Base-by-base conservation (phyloP, 495 filamentous ascomycete genomes). In the Xeromyces bisporus region DNA sequence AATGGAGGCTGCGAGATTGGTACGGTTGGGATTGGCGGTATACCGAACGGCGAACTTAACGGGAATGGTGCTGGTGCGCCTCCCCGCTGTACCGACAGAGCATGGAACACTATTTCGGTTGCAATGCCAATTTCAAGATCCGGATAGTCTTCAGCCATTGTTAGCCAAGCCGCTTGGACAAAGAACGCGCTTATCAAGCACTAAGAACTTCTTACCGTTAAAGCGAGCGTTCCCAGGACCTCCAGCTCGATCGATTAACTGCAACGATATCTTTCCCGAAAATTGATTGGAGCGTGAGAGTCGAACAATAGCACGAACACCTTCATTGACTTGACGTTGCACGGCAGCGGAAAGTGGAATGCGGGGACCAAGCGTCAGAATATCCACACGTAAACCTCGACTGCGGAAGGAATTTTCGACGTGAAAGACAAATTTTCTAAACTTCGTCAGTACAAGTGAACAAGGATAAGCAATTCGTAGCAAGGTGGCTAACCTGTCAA, bases 301-400 rank as follows among this genome's bases (percentile, higher is more conserved):
- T 34, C 80, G 75, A 10, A 77, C 71, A 13, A 94, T 77, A 14
- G 79, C 89, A 26, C 75, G 71, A 9, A 97, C 89, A 13, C 89
- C 86, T 53, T 94, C 87, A 16, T 82, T 47, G 24, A 89, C 78
- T 48, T 92, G 85, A 33, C 83, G 71, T 38, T 80, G 73, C 29
- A 96, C 67, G 7, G 93, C 74, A 1, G 75, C 71, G 24, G 71
- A 68, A 23, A 86, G 71, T 18, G 75, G 66, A 18, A 92, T 72
- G 14, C 81, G 72, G n/a, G 84, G 77, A 24, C 68, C 71, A 8
- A 93, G 57, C 16, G 75, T 73, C 45, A 93, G 69, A 8, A 82
- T 69, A 42, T 89, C 77, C 6, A 74, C 73, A 29, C 65, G 76
- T 21, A 97, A 51, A 7, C 73, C 73, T 30, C 75, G 69, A 28